Evolutionary conservation across 1,284 basidiomycete species (phyloP).

Genomic region (Mycocalia duriaeana): DNA sequence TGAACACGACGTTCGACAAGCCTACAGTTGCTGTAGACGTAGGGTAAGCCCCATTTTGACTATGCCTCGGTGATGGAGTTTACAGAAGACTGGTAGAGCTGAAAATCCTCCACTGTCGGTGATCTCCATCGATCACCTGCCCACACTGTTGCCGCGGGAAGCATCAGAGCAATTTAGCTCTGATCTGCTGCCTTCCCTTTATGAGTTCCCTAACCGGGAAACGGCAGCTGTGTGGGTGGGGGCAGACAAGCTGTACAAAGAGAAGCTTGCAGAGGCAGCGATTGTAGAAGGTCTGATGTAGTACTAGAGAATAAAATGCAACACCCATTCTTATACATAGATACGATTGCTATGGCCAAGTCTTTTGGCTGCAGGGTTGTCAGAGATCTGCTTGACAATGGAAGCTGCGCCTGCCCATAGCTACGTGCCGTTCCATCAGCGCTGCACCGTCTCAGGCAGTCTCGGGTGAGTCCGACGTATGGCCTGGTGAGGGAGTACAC

Average conservation of each 20-base stretch:
- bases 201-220: conserved; percentile 69
- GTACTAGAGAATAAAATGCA: background rate
- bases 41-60: conserved; percentile 44
- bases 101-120: conserved; percentile 72
- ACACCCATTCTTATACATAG: background rate
- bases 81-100: conserved; percentile 13
- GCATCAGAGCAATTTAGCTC: conserved; percentile 94
- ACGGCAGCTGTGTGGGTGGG: conserved; percentile 84
- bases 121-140: conserved; percentile 96
- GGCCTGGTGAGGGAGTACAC: background rate
- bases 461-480: background rate
- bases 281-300: conserved; percentile 31
- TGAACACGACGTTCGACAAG: conserved; percentile 94
- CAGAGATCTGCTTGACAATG: no score
- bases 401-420: background rate
- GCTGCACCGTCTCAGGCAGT: no score
- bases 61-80: conserved; percentile 3
- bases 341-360: conserved; percentile 3
- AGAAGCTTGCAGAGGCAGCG: conserved; percentile 70
- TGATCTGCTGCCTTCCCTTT: conserved; percentile 85
- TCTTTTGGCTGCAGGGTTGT: background rate
- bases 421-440: no score
- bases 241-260: conserved; percentile 81
- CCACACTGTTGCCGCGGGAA: conserved; percentile 92
- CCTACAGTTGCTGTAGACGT: conserved; percentile 89